These are phyloP conservation scores for Mycosarcoma maydis DNA, from an alignment of 1,284 basidiomycete genomes.

Conservation along the genomic window DNA sequence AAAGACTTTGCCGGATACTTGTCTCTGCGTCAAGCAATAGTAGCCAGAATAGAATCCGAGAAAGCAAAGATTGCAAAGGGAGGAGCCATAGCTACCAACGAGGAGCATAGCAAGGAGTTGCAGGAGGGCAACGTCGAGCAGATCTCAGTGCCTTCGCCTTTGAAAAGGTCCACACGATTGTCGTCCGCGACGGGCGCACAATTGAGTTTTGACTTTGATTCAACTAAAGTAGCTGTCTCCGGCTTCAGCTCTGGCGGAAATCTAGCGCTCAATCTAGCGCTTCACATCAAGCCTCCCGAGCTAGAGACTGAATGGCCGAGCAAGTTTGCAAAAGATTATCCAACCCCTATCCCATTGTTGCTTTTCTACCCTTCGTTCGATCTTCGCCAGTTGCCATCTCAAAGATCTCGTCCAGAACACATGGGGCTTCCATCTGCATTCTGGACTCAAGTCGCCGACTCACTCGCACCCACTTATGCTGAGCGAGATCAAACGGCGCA, in stretches of 20 bases:
- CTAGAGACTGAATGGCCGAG: slow-evolving; percentile 35
- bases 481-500: slow-evolving; percentile 30
- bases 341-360: slow-evolving; percentile 43
- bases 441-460: slow-evolving; percentile 38
- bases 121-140: slow-evolving; percentile 35
- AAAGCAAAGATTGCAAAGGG: slow-evolving; percentile 21
- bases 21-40: slow-evolving; percentile 30
- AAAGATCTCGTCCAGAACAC: slow-evolving; percentile 38
- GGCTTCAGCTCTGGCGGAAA: slow-evolving; percentile 63
- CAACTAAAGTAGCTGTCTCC: slow-evolving; percentile 36
- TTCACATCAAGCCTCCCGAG: slow-evolving; percentile 43
- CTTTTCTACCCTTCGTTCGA: slow-evolving; percentile 58
- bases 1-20: slow-evolving; percentile 24
- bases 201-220: slow-evolving; percentile 32
- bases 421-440: slow-evolving; percentile 34
- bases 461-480: slow-evolving; percentile 48
- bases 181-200: too few species aligned
- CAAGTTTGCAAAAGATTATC: slow-evolving; percentile 22
- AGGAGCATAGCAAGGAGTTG: slow-evolving; percentile 25
- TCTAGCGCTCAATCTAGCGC: slow-evolving; percentile 52
- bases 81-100: slow-evolving; percentile 14
- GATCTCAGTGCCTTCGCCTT: slow-evolving; percentile 4
- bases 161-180: too few species aligned
- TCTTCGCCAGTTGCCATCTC: slow-evolving; percentile 43
- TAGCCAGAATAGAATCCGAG: slow-evolving; percentile 21